phyloP scores from a whole-genome alignment of 78 protist genomes.

The Isochrysis galbana region DNA sequence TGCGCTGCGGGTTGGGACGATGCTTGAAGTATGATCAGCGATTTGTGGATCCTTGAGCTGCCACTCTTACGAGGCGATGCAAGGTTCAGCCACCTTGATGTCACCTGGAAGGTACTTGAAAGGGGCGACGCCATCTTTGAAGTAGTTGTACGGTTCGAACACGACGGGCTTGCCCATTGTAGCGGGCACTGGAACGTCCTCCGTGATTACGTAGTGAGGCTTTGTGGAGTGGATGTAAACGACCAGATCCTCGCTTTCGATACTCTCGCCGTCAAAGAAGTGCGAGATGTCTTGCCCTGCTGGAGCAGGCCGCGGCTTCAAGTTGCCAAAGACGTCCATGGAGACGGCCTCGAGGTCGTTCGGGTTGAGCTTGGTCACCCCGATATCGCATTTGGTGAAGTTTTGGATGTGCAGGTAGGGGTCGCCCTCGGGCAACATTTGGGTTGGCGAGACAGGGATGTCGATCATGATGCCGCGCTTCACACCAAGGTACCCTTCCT shows the following conservation, averaged over 20 bases:
- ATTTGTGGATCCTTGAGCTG: too few relatives aligned
- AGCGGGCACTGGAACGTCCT: conserved; percentile 2
- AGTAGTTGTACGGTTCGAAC: background rate
- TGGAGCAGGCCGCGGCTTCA: background rate
- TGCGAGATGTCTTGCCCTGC: background rate
- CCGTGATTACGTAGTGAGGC: background rate
- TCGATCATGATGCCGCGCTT: background rate
- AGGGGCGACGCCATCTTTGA: background rate
- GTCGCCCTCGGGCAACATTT: background rate
- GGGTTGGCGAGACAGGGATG: background rate
- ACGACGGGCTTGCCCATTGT: background rate
- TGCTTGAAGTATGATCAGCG: too few relatives aligned
- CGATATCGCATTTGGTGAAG: background rate
- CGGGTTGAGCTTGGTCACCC: background rate
- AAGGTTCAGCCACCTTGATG: too few relatives aligned
- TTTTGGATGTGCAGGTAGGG: background rate
- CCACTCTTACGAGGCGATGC: too few relatives aligned
- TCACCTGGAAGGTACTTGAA: background rate
- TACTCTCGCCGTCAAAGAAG: background rate
- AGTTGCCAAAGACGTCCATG: background rate
- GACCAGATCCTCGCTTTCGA: background rate
- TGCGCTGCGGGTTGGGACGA: too few relatives aligned
- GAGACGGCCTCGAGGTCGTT: background rate
- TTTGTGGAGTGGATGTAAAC: background rate
- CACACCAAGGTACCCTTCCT: background rate